Evolutionary conservation across 176 grass and related monocot genomes (phyloP).

Genomic region (Leersia perrieri): DNA sequence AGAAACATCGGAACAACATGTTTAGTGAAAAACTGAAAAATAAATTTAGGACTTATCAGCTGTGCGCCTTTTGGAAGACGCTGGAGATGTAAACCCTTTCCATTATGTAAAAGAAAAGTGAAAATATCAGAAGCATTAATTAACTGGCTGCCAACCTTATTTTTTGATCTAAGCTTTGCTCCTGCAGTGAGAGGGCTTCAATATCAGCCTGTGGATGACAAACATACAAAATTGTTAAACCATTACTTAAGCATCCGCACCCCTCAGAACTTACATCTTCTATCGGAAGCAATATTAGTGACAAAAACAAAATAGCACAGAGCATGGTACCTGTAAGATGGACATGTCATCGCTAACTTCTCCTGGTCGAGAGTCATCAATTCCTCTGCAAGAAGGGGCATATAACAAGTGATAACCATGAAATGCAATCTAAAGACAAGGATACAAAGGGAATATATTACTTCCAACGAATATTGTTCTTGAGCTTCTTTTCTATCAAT

Average conservation of each 20-base stretch:
- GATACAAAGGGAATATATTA: constrained; percentile 41
- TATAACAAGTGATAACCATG: constrained; percentile 22
- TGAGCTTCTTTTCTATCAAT: constrained; percentile 92
- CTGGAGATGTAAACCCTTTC: too few relatives aligned
- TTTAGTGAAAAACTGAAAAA: constrained; percentile 36
- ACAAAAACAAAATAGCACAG: background rate
- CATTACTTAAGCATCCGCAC: constrained; percentile 19
- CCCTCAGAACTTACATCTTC: constrained; percentile 3
- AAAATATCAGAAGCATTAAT: constrained; percentile 1
- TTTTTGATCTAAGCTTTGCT: constrained; percentile 60
- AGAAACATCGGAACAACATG: constrained; percentile 1
- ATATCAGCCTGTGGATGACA: constrained; percentile 59
- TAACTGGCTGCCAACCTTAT: constrained; percentile 61
- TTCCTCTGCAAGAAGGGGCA: constrained; percentile 46
- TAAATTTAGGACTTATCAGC: too few relatives aligned
- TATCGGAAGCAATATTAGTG: background rate
- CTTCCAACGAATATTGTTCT: constrained; percentile 92
- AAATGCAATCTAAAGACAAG: constrained; percentile 12
- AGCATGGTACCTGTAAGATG: constrained; percentile 45
- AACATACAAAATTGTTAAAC: background rate
- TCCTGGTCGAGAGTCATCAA: constrained; percentile 61
- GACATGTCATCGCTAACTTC: constrained; percentile 69
- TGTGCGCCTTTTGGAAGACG: too few relatives aligned
- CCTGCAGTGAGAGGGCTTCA: constrained; percentile 67
- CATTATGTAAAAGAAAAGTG: too few relatives aligned